Evolutionary conservation across 352 stramenopile species (phyloP), one percentile per base, ranked within the genome.

Genomic region (Phytophthora foliorum): DNA sequence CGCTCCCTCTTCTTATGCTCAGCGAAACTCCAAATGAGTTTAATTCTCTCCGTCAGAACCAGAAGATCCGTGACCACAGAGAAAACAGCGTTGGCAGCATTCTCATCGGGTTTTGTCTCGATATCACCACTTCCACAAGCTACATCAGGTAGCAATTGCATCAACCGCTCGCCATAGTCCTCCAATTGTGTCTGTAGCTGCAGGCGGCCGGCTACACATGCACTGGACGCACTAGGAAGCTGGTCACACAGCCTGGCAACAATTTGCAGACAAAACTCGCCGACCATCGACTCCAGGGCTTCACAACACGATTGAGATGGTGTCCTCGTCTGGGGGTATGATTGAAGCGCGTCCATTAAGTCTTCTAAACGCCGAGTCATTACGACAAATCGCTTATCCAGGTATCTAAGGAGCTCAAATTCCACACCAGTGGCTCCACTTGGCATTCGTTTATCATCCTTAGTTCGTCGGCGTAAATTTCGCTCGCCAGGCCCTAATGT

Each of bases 251-350:
- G 63, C 22, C 72, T 71, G 10, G 69, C 57, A 48, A 92, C 46
- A 8, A 81, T 76, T 27, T 92, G 78, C 38, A 92, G 41, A 48
- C 80, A 88, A 51, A 89, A 92, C 8, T 80, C 78, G 4, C 74
- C 81, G n/a, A 90, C 19, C 24, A 89, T 62, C 0, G 65, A 49
- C 45, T 92, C 84, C 38, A 90, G 63, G 5, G n/a, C 3, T 27
- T 62, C 51, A 38, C 50, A 70, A 39, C 8, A 48, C 32, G 22
- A 50, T 39, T 39, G 24, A 38, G 14, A 72, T 29, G 17, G 48
- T n/a, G 3, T 17, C 27, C 29, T 49, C 19, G 13, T 22, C 13
- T 49, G 19, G 8, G 42, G 10, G 42, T 49, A 27, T 32, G 25
- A 32, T 38, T 44, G 39, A 21, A 66, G 31, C 31, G 50, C 19